Conservation (phyloP, 345 rosid species). For the Microthlaspi erraticum region DNA sequence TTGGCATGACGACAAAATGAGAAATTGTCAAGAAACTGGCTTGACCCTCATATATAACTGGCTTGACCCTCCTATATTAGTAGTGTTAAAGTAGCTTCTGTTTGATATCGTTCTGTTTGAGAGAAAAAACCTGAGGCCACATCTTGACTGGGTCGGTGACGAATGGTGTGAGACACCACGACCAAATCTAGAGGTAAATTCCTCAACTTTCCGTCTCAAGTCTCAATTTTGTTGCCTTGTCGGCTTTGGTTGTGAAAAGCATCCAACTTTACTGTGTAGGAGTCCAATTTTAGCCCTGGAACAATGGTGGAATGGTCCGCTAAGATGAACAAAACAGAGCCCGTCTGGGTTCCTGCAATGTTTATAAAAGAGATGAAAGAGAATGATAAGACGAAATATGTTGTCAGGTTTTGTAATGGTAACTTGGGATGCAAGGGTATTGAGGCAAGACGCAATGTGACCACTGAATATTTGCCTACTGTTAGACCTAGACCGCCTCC, state of each 20-base stretch:
- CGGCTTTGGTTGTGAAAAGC: not conserved
- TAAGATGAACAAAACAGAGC: not conserved
- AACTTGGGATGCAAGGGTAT: constrained; percentile 38
- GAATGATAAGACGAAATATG: constrained; percentile 7
- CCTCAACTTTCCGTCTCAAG: not conserved
- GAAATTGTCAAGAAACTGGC: too few species aligned
- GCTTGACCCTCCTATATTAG: too few species aligned
- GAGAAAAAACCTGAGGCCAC: constrained; percentile 52
- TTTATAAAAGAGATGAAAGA: constrained; percentile 49
- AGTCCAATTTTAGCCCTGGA: constrained; percentile 18
- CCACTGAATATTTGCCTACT: not conserved
- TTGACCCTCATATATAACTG: too few species aligned
- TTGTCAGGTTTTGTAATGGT: constrained; percentile 44
- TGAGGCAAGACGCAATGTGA: constrained; percentile 30
- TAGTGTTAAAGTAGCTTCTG: too few species aligned
- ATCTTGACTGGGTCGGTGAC: constrained; percentile 54
- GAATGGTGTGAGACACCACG: constrained; percentile 48
- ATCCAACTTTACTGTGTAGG: not conserved
- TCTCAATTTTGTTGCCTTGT: not conserved
- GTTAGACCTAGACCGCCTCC: constrained; percentile 52
- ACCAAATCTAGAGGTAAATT: constrained; percentile 38
- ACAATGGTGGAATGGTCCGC: constrained; percentile 26
- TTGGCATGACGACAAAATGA: too few species aligned
- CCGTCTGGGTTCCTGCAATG: constrained; percentile 22
- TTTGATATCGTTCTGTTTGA: constrained; percentile 53